Evolutionary conservation across 257 asterid genomes (phyloP), one percentile per base, ranked within the genome.

Genomic region (Agastache rugosa): DNA sequence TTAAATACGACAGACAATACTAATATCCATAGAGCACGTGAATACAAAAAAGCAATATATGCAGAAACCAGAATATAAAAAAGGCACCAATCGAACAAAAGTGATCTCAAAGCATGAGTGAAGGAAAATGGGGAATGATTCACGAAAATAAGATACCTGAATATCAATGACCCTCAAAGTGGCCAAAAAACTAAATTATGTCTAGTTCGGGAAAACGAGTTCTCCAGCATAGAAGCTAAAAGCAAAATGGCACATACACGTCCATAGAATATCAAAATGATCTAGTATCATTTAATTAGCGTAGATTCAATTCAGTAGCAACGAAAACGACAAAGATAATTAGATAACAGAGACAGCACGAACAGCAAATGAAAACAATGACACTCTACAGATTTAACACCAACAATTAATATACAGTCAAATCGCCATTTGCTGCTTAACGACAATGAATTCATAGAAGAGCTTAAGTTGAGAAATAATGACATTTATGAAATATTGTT

Each of bases 51-150:
- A 25, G 20, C 31, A 44, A 44, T 58, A 54, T n/a, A 50, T 5
- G 20, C 51, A 45, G 12, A 37, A 20, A 69, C 71, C 31, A 47
- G 22, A 48, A 50, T 45, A 17, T 9, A 65, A 12, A 8, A 15
- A n/a, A 31, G 65, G 72, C 12, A 76, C 16, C 37, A 73, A 77
- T 5, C 44, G 54, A 63, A 44, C 64, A 19, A 20, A 17, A 53
- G 14, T 4, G 3, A 27, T 39, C 29, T 12, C 64, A 76, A 39
- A 62, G 12, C 47, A 51, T 62, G 23, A 45, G 48, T 14, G 2
- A 1, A 47, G n/a, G 14, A 7, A 15, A 50, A 44, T 22, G 11
- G 37, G 31, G 31, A 42, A 12, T 9, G 34, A 48, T 27, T 23
- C 20, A 2, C 4, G 0, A 42, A 42, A 37, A 42, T 10, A 50